Conservation (phyloP, 176 grass and related monocot species). For the Tillandsia fasciculata region DNA sequence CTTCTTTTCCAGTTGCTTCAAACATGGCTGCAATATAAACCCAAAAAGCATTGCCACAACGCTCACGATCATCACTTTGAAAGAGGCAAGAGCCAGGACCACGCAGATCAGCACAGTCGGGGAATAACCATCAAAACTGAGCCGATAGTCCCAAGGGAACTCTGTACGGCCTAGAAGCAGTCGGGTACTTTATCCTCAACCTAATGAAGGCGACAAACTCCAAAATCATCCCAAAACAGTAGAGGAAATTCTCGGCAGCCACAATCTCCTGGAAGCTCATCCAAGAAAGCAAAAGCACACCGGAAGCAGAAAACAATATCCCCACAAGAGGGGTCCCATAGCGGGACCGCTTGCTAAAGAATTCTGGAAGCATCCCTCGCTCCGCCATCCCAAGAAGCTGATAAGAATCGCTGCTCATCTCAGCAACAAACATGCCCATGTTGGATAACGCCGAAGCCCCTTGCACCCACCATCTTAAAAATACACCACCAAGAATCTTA, state of each 20-base stretch:
- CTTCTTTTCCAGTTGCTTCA: conserved; percentile 1
- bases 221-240: conserved; percentile 38
- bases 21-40: conserved; percentile 4
- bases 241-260: conserved; percentile 32
- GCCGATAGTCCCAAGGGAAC: conserved; percentile 17
- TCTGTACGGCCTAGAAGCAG: conserved; percentile 33
- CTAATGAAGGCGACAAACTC: conserved; percentile 33
- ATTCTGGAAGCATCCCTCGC: conserved; percentile 24
- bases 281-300: conserved; percentile 34
- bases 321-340: conserved; percentile 26
- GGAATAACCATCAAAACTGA: conserved; percentile 24
- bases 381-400: conserved; percentile 42
- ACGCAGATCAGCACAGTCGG: conserved; percentile 28
- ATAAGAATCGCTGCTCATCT: conserved; percentile 37
- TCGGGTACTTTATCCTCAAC: conserved; percentile 26
- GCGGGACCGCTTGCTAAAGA: conserved; percentile 20
- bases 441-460: conserved; percentile 30
- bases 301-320: conserved; percentile 23
- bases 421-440: conserved; percentile 33
- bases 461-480: conserved; percentile 37
- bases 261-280: conserved; percentile 36
- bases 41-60: neutral
- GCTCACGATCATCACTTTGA: conserved; percentile 27
- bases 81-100: conserved; percentile 31
- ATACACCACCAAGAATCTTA: conserved; percentile 31